Conservation (phyloP, 768 basidiomycete genomes). For the Leccinellum rugosiceps region DNA sequence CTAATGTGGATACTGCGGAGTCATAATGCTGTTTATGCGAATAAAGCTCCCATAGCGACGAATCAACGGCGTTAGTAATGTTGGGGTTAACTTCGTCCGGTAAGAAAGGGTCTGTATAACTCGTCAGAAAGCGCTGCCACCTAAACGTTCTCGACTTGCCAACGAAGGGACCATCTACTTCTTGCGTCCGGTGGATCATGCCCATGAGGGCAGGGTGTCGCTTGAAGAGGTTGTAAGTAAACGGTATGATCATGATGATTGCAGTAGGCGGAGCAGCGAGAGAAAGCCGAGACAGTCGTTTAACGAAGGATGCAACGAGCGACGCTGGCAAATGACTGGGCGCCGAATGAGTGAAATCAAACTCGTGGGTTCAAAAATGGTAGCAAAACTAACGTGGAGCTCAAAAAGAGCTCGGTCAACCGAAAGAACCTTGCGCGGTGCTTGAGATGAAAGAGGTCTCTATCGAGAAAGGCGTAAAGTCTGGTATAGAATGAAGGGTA, state of each 20-base stretch:
- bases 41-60: slow-evolving; percentile 90
- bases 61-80: slow-evolving; percentile 74
- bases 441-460: slow-evolving; percentile 85
- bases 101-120: slow-evolving; percentile 65
- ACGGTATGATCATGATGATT: slow-evolving; percentile 86
- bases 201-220: slow-evolving; percentile 87
- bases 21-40: slow-evolving; percentile 83
- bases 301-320: slow-evolving; percentile 93
- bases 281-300: slow-evolving; percentile 82
- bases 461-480: slow-evolving; percentile 86
- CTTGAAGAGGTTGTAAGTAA: slow-evolving; percentile 93
- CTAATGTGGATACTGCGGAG: slow-evolving; percentile 79
- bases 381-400: slow-evolving; percentile 72
- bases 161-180: slow-evolving; percentile 30
- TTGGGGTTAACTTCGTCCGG: slow-evolving; percentile 67
- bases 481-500: slow-evolving; percentile 94
- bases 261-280: slow-evolving; percentile 86
- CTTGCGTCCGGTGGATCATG: slow-evolving; percentile 77
- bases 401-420: slow-evolving; percentile 83
- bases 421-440: slow-evolving; percentile 95
- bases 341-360: slow-evolving; percentile 1
- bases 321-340: slow-evolving; percentile 81
- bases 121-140: slow-evolving; percentile 2
- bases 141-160: slow-evolving; percentile 28
- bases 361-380: not conserved